Evolutionary conservation across 1,284 basidiomycete genomes (phyloP).

Genomic region (Ceratorhiza oryzae-sativae): DNA sequence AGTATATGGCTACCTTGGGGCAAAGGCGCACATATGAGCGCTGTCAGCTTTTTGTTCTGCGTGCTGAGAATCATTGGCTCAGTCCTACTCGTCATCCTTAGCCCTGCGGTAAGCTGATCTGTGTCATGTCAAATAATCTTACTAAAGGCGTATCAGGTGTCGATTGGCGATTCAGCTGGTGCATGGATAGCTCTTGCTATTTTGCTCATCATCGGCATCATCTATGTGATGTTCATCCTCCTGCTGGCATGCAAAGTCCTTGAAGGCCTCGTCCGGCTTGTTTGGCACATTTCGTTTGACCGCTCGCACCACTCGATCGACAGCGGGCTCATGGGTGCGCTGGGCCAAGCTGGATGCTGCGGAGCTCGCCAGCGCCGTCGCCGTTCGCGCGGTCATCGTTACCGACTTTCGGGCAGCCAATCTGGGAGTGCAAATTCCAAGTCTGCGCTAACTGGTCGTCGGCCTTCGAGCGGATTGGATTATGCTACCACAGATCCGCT

Average conservation of each 20-base stretch:
- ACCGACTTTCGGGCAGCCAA: constrained; percentile 36
- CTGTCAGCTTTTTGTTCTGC: constrained; percentile 89
- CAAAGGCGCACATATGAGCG: constrained; percentile 93
- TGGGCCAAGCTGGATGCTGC: constrained; percentile 76
- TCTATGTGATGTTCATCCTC: constrained; percentile 79
- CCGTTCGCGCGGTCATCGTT: constrained; percentile 44
- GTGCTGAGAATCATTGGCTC: constrained; percentile 89
- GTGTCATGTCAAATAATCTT: background rate
- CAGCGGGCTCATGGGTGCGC: constrained; percentile 83
- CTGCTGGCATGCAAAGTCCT: constrained; percentile 86
- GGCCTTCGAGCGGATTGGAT: constrained; percentile 11
- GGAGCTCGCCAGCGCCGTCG: constrained; percentile 60
- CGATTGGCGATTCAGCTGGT: constrained; percentile 74
- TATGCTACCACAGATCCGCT: background rate
- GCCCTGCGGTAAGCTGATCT: constrained; percentile 73
- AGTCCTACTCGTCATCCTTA: constrained; percentile 87
- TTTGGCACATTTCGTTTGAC: constrained; percentile 84
- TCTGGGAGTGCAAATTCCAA: constrained; percentile 45
- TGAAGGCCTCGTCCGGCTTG: constrained; percentile 82
- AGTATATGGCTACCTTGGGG: constrained; percentile 97
- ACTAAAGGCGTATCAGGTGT: constrained; percentile 62
- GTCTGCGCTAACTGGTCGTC: constrained; percentile 44
- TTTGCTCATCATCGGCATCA: constrained; percentile 83
- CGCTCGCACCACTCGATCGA: constrained; percentile 80
- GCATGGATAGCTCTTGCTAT: constrained; percentile 96